These are phyloP conservation scores for Eragrostis tef DNA, from an alignment of 202 grass and related monocot species.

Conservation along the genomic window DNA sequence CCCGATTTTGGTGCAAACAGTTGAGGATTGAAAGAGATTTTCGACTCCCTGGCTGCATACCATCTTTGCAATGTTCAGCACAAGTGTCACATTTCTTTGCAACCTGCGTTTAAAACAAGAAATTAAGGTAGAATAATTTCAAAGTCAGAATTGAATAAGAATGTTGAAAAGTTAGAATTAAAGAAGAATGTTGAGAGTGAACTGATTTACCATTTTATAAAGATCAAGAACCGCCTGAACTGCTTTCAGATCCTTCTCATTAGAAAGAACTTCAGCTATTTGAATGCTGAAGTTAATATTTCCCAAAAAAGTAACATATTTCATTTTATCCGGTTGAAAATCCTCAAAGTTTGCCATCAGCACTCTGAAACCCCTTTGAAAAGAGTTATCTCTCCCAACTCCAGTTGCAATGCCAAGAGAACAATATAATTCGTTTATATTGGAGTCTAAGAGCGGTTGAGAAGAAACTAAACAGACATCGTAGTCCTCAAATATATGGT, in stretches of 20 bases:
- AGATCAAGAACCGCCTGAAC: not conserved
- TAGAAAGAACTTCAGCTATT: not conserved
- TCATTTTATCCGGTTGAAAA: not conserved
- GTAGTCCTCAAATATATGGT: not conserved
- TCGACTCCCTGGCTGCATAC: not conserved
- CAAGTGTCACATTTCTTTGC: not conserved
- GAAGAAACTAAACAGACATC: not conserved
- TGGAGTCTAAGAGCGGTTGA: not conserved
- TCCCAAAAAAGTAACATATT: not conserved
- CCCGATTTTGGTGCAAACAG: not conserved
- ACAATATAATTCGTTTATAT: not conserved
- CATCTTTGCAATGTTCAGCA: not conserved
- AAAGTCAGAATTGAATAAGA: not conserved
- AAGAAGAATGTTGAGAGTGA: not conserved
- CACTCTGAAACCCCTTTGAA: not conserved
- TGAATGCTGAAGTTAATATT: not conserved
- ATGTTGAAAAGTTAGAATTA: not conserved
- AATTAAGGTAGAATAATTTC: not conserved
- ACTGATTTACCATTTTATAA: not conserved
- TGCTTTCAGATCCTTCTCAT: not conserved
- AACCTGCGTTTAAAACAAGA: not conserved
- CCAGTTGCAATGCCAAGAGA: not conserved
- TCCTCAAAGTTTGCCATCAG: not conserved
- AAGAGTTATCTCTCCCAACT: not conserved
- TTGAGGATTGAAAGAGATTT: not conserved